phyloP scores from a whole-genome alignment of 2,329 filamentous ascomycete species.

The Rugonectria rugulosa region DNA sequence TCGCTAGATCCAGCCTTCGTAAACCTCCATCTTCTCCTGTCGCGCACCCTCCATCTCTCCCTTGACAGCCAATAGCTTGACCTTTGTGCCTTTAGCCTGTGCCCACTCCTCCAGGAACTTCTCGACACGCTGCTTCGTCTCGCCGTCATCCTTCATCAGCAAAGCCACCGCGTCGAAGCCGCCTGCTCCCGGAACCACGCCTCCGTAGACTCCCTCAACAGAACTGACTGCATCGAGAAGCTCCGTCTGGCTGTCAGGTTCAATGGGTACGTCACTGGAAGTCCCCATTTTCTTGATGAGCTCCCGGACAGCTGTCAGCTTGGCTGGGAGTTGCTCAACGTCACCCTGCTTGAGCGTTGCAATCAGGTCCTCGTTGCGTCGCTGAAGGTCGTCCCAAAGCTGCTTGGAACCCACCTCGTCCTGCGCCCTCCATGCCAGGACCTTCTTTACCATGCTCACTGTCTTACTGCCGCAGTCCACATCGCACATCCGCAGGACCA shows the following conservation, averaged over 20 bases:
- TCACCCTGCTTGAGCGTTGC: constrained; percentile 63
- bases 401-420: constrained; percentile 69
- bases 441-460: constrained; percentile 93
- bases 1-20: constrained; percentile 53
- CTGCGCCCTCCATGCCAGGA: constrained; percentile 79
- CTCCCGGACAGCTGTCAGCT: constrained; percentile 61
- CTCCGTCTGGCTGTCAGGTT: constrained; percentile 84
- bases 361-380: constrained; percentile 75
- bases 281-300: constrained; percentile 80
- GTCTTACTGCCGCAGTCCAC: constrained; percentile 95
- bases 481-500: constrained; percentile 91
- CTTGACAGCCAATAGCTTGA: constrained; percentile 73
- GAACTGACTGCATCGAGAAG: constrained; percentile 78
- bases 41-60: constrained; percentile 76
- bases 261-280: constrained; percentile 81
- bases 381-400: constrained; percentile 80
- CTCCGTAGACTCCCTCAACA: constrained; percentile 84
- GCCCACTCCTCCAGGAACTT: constrained; percentile 73
- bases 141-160: constrained; percentile 75
- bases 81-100: constrained; percentile 63
- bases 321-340: constrained; percentile 51
- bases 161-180: constrained; percentile 91
- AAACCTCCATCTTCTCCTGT: constrained; percentile 53
- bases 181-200: constrained; percentile 92
- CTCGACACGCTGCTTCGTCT: constrained; percentile 67